These are phyloP conservation scores for Cordyceps militaris DNA, from an alignment of 2,329 filamentous ascomycete species.

Conservation along the genomic window DNA sequence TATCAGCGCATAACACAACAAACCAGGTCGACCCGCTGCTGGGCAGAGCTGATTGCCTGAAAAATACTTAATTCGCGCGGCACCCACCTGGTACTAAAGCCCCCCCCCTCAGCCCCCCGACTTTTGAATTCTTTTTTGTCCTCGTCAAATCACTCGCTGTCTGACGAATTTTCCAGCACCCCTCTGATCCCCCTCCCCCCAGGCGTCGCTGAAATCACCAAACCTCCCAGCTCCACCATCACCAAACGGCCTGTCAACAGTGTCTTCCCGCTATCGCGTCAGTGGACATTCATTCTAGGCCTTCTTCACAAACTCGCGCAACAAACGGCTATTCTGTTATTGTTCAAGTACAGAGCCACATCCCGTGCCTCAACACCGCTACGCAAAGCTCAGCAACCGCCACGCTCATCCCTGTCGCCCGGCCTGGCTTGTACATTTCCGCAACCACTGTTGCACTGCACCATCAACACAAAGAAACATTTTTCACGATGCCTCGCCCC, in stretches of 20 bases:
- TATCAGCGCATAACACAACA: neutral
- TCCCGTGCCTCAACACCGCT: neutral
- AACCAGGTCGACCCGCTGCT: neutral
- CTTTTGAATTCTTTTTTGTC: slow-evolving; percentile 7
- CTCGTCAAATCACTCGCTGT: slow-evolving; percentile 17
- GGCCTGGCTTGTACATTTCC: neutral
- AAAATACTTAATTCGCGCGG: slow-evolving; percentile 31
- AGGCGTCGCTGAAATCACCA: slow-evolving; percentile 20
- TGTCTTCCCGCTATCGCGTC: slow-evolving; percentile 11
- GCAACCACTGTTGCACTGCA: slow-evolving; percentile 4
- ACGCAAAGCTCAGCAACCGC: neutral
- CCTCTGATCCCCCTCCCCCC: slow-evolving; percentile 20
- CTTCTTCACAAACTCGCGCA: neutral
- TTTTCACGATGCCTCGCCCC: slow-evolving; percentile 37
- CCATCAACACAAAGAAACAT: slow-evolving; percentile 15
- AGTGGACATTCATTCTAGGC: slow-evolving; percentile 10
- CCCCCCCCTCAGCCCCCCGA: slow-evolving; percentile 20
- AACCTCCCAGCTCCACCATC: slow-evolving; percentile 18
- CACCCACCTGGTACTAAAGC: slow-evolving; percentile 22
- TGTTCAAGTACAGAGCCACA: neutral
- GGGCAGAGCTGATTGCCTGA: slow-evolving; percentile 24
- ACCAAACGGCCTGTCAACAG: slow-evolving; percentile 16
- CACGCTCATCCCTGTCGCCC: neutral
- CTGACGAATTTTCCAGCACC: slow-evolving; percentile 20
- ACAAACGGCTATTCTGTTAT: neutral